Base-by-base conservation (phyloP, 306 rosid genomes). In the Pyrus communis region DNA sequence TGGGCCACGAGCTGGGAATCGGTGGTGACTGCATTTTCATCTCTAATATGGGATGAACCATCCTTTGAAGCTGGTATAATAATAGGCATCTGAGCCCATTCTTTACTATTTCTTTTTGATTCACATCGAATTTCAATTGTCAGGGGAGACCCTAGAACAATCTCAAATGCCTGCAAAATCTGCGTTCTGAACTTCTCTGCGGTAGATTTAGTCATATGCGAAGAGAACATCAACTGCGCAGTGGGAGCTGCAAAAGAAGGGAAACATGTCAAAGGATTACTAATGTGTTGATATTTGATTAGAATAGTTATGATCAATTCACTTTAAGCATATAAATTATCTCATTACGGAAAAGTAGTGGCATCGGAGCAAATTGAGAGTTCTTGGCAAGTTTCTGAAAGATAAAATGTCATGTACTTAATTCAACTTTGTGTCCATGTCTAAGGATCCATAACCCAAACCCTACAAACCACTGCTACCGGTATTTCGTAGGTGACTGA, bases 51-150 rank as follows among this genome's bases (percentile, higher is more conserved):
- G 62, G 90, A 84, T 25, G 75, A 69, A 78, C 85, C 75, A 35
- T 86, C 87, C 75, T 73, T 86, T 51, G 81, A 70, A 54, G 85
- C 76, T 35, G 91, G 88, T 72, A 90, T 78, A 74, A 76, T 76
- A 64, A 87, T 83, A 77, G 88, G 96, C 65, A 22, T 75, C 65
- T 86, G 88, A 65, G 57, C 74, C 74, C 81, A 83, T 43, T 86
- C 81, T 67, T 73, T 82, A 49, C 83, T 70, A 77, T 87, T 90
- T 85, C 78, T 89, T 59, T 77, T 81, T 63, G 87, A 75, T 62
- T 88, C 97, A 11, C 90, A 87, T 92, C 96, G 88, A 77, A 92
- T 91, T 86, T 96, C 96, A 74, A 96, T 84, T 25, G 92, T 91
- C 85, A 92, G 75, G 9, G 96, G 82, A 79, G 96, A 88, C 79